Evolutionary conservation across 1,284 basidiomycete species (phyloP), one percentile per base, ranked within the genome.

Genomic region (Coniophora puteana): DNA sequence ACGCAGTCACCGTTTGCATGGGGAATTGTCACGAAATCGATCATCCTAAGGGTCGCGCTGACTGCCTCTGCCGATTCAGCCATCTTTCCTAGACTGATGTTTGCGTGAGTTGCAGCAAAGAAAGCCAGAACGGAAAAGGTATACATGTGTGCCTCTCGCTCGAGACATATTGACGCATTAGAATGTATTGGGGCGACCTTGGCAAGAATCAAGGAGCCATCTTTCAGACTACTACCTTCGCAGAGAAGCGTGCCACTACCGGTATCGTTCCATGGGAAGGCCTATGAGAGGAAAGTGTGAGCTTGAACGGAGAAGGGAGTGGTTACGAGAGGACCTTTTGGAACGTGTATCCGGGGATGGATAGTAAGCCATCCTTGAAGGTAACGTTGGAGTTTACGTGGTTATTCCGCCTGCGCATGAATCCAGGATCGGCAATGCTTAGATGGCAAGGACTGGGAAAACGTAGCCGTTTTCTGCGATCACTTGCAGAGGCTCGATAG

Each of bases 161-260:
- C 81, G 20, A 86, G 61, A 59, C 74, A 79, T 67, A 85, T 76
- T 5, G 82, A 81, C 11, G 76, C 81, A 56, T 82, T 82, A 3
- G 80, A 79, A 45, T 82, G 77, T 7, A 78, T 75, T 22, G 77
- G 74, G 5, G 79, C 81, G 51, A 86, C 80, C 63, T 86, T 86
- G 2, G 83, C 83, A 21, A 86, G 61, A 3, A 84, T 76, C 44
- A 68, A 73, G 4, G 78, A 78, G 22, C 79, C 74, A 55, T 84
- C 81, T 62, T 84, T 83, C 47, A 85, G 61, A 48, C 75, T 81
- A 46, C 69, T 78, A 21, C 83, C 83, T 56, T 83, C 80, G 0
- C 79, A 77, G 32, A 86, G 62, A 29, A 75, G 59, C 1, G 83
- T 84, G 68, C 80, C 73, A 49, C 79, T 79, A 38, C 82, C 82